Percentiles rank a stretch among this genome's conserved stretches.
Evolutionary conservation across 2,329 filamentous ascomycete species (phyloP).

Genomic region (Diplodia intermedia): DNA sequence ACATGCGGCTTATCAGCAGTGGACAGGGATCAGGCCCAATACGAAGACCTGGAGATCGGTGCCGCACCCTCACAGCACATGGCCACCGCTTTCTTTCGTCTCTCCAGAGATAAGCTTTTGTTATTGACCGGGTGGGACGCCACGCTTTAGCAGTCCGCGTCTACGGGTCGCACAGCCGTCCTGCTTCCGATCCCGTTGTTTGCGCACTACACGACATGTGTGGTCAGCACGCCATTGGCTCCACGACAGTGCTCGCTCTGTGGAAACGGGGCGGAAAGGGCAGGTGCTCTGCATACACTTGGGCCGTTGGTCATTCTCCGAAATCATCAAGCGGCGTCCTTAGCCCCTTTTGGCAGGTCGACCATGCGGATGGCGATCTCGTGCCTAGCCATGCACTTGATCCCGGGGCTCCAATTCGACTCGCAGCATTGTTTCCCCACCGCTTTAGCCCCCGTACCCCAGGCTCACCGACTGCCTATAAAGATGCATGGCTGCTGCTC

Average conservation of each 20-base stretch:
- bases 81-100: neutral
- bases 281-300: slow-evolving; percentile 7
- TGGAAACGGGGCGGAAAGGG: slow-evolving; percentile 1
- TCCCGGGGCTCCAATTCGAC: slow-evolving; percentile 7
- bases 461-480: slow-evolving; percentile 1
- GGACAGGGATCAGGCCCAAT: neutral
- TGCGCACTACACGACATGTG: neutral
- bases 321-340: slow-evolving; percentile 10
- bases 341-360: slow-evolving; percentile 20
- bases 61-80: neutral
- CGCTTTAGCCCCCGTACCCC: neutral
- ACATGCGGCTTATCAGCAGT: neutral
- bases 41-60: neutral
- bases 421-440: neutral
- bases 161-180: neutral
- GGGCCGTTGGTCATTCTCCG: slow-evolving; percentile 2
- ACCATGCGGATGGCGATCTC: slow-evolving; percentile 15
- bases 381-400: slow-evolving; percentile 17
- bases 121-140: neutral
- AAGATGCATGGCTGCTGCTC: neutral
- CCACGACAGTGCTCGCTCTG: neutral
- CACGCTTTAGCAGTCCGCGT: neutral
- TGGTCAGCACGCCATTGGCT: neutral
- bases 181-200: neutral
- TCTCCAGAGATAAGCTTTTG: neutral